Evolutionary conservation across 164 flowering plant species (phyloP), one percentile per base, ranked within the genome.

Genomic region (Umbilicus rupestris): DNA sequence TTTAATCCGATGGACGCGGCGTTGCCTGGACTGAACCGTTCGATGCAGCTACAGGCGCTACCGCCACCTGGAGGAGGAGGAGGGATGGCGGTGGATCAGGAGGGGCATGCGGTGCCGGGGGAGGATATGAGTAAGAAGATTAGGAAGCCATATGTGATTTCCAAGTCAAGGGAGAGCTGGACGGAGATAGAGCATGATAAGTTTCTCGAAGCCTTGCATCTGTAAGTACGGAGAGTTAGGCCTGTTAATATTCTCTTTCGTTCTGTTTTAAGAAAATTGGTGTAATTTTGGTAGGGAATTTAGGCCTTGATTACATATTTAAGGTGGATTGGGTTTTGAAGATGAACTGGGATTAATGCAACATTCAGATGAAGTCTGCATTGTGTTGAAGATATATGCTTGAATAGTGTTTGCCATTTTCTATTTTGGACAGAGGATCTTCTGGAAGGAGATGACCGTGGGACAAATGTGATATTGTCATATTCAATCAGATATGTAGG

Each of bases 141-240:
- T 39, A 75, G 89, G 69, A 85, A 85, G 71, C 85, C 86, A 1
- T 85, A 85, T 55, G 83, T 85, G 11, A 81, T 85, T 26, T 83
- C 86, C 42, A 85, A 85, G 74, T 85, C 89, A 62, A 75, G 89
- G 70, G 86, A 85, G 79, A 85, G 81, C 79, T 85, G 89, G 89
- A 81, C 80, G 4, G 86, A 83, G 19, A 79, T 78, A 33, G 87
- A 85, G 76, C 89, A 83, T 66, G 89, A 85, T 71, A 85, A 83
- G 80, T 85, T 85, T 69, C 75, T 83, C 3, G 84, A 85, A 78
- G 86, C 89, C 30, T 78, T 85, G 20, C 89, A 85, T 35, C 68
- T 85, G 89, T 85, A 64, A 70, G 86, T 80, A 29, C 8, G 7
- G 24, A 33, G 20, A 47, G 24, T 8, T 39, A 19, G 3, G 60